A percentile compares a stretch with the other conserved stretches of the same genome.
Conservation (phyloP, 2,329 filamentous ascomycete genomes). For the Aspergillus thermomutatus region DNA sequence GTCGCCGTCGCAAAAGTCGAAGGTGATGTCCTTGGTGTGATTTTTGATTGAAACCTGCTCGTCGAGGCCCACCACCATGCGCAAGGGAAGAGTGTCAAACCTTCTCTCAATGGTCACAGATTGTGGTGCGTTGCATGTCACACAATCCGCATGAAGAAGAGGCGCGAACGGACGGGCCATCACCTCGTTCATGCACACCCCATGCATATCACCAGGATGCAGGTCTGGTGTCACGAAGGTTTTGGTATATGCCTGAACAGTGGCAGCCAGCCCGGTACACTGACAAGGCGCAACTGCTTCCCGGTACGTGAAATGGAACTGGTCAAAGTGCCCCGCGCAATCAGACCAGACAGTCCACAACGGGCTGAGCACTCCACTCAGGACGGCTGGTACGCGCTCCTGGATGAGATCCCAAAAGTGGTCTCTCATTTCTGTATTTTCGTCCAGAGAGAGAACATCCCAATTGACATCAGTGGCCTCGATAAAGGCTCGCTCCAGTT, state of each 20-base stretch:
- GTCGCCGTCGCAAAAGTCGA: conserved; percentile 20
- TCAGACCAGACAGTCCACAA: conserved; percentile 22
- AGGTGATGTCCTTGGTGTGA: conserved; percentile 25
- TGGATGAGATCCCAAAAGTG: conserved; percentile 13
- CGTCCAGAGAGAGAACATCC: conserved; percentile 19
- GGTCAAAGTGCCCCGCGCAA: conserved; percentile 22
- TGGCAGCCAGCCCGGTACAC: not conserved
- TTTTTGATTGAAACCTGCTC: conserved; percentile 7
- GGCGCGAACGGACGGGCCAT: conserved; percentile 17
- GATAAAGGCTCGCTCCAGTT: conserved; percentile 24
- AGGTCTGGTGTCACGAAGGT: conserved; percentile 14
- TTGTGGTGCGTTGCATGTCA: conserved; percentile 3
- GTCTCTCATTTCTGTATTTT: conserved; percentile 15
- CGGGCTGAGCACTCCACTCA: conserved; percentile 9
- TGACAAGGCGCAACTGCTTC: conserved; percentile 10
- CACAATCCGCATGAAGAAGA: conserved; percentile 1
- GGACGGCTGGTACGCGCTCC: conserved; percentile 2
- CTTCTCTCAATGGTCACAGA: conserved; percentile 3
- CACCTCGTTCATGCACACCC: conserved; percentile 17
- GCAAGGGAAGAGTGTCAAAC: conserved; percentile 26
- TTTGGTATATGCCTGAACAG: not conserved
- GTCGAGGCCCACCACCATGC: conserved; percentile 26
- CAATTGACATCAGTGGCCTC: conserved; percentile 28
- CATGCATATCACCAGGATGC: conserved; percentile 8
- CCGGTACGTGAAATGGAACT: conserved; percentile 23